Conservation (phyloP, 2,329 filamentous ascomycete species). For the Colletotrichum sp. region DNA sequence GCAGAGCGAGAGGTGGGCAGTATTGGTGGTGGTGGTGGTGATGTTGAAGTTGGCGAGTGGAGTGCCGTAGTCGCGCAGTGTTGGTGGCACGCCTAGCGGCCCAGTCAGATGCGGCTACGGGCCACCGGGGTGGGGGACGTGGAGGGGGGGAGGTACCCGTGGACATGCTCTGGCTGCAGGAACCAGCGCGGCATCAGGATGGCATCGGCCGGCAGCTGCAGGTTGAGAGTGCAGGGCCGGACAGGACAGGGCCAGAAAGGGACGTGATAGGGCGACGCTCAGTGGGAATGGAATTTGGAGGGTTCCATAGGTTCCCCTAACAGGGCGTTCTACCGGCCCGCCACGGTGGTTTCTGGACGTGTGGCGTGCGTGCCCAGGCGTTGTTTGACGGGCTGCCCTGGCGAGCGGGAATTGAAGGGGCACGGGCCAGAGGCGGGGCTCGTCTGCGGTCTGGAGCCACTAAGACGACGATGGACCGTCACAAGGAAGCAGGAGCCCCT, state of each 20-base stretch:
- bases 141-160: not conserved
- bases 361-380: not conserved
- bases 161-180: not conserved
- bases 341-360: not conserved
- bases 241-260: not conserved
- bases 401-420: not conserved
- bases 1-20: not conserved
- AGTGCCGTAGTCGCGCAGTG: not conserved
- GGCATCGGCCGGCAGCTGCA: slow-evolving; percentile 10
- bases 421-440: not conserved
- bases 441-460: not conserved
- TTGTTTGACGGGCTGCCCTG: not conserved
- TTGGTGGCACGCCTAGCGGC: not conserved
- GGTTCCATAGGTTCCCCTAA: not conserved
- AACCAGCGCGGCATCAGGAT: not conserved
- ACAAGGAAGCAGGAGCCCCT: not conserved
- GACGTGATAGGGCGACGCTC: not conserved
- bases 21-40: not conserved
- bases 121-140: not conserved
- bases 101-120: not conserved
- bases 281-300: not conserved
- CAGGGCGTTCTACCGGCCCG: not conserved
- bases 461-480: not conserved
- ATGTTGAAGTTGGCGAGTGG: slow-evolving; percentile 6
- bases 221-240: not conserved